Conservation (phyloP, 768 basidiomycete species). For the Roridomyces roridus region DNA sequence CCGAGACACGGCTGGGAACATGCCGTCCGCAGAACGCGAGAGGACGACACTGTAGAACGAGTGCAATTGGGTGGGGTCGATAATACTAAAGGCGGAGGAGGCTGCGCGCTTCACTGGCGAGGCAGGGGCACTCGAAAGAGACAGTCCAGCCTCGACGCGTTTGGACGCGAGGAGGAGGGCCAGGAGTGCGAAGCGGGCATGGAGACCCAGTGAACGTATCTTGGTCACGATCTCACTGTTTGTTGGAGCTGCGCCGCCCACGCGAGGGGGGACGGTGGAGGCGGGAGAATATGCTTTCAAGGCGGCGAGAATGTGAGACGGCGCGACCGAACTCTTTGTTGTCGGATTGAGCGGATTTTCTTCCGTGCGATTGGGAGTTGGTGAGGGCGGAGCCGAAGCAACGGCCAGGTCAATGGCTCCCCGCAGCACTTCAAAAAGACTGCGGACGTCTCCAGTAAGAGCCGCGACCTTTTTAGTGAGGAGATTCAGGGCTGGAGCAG, state of each 20-base stretch:
- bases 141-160: slow-evolving; percentile 62
- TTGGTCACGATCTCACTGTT: slow-evolving; percentile 71
- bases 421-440: slow-evolving; percentile 79
- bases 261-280: slow-evolving; percentile 34
- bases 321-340: slow-evolving; percentile 55
- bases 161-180: slow-evolving; percentile 67
- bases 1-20: slow-evolving; percentile 70
- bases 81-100: slow-evolving; percentile 41
- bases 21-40: slow-evolving; percentile 55
- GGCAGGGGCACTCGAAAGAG: slow-evolving; percentile 47
- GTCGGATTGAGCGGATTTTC: slow-evolving; percentile 43
- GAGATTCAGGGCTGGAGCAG: slow-evolving; percentile 66
- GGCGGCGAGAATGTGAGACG: slow-evolving; percentile 73
- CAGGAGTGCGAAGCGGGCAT: slow-evolving; percentile 74
- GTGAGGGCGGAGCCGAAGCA: slow-evolving; percentile 29
- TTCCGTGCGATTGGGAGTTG: slow-evolving; percentile 25
- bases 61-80: slow-evolving; percentile 69
- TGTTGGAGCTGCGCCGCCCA: slow-evolving; percentile 26
- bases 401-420: slow-evolving; percentile 77
- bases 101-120: slow-evolving; percentile 59
- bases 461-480: slow-evolving; percentile 83
- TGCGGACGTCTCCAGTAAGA: slow-evolving; percentile 83
- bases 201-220: slow-evolving; percentile 72
- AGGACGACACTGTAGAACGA: slow-evolving; percentile 68
- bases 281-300: slow-evolving; percentile 73